These are phyloP conservation scores for Pyronema domesticum DNA, from an alignment of 495 filamentous ascomycete species.

Conservation along the genomic window DNA sequence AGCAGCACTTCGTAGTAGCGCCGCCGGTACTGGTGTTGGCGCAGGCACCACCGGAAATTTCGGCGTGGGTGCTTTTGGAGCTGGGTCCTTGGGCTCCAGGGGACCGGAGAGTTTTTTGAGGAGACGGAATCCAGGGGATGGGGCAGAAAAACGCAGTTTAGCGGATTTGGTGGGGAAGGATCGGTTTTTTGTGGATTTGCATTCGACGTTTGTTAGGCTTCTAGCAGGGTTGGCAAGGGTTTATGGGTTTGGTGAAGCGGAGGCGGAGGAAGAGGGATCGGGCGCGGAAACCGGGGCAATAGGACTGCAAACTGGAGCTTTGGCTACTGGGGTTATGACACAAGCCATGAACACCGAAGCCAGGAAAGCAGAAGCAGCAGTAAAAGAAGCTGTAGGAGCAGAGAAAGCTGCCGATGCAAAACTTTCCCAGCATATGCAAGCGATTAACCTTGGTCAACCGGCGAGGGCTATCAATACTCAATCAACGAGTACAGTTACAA, in stretches of 20 bases:
- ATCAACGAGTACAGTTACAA: too few relatives aligned
- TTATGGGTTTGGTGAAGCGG: constrained; percentile 12
- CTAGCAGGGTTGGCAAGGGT: constrained; percentile 41
- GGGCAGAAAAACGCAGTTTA: constrained; percentile 43
- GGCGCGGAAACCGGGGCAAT: too few relatives aligned
- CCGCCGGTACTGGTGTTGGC: background rate
- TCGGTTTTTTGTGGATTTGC: constrained; percentile 75
- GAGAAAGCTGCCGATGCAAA: too few relatives aligned
- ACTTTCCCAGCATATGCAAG: too few relatives aligned
- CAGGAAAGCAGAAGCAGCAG: background rate
- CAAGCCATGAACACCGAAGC: background rate
- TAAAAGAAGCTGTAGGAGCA: background rate
- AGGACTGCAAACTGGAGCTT: too few relatives aligned
- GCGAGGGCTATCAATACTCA: too few relatives aligned
- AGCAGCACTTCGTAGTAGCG: constrained; percentile 17
- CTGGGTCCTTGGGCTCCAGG: constrained; percentile 21
- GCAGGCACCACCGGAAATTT: background rate
- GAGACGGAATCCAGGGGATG: constrained; percentile 22
- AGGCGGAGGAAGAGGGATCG: background rate
- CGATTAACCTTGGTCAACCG: too few relatives aligned
- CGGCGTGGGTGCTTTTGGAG: constrained; percentile 22
- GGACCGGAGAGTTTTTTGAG: constrained; percentile 25
- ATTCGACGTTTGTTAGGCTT: constrained; percentile 58
- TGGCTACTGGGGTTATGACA: too few relatives aligned
- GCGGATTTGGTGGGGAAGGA: constrained; percentile 74